Base-by-base conservation (phyloP, 2,329 filamentous ascomycete genomes). In the Sarocladium strictum region DNA sequence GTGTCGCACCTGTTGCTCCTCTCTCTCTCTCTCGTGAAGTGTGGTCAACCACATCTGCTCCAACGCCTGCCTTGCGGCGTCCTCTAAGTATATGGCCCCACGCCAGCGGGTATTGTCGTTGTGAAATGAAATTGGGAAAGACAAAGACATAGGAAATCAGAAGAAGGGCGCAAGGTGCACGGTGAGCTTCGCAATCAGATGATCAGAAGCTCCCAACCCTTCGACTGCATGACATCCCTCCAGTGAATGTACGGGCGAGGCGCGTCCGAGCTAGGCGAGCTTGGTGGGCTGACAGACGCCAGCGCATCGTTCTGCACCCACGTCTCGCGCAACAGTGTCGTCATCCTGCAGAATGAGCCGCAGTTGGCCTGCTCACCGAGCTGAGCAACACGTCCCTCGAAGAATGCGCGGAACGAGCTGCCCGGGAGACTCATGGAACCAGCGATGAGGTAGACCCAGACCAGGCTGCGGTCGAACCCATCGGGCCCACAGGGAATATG, bases 361-460 rank as follows among this genome's bases (percentile, higher is more conserved):
- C 88, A 85, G 64, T 83, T 80, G 53, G 87, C 84, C n/a, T 84
- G 76, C 23, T 94, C 89, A 58, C 89, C 90, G 15, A 97, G 80
- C 59, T 84, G 80, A 11, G 78, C 77, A 57, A 88, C 78, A 57
- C 94, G 87, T 59, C 92, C 86, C 54, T 84, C 78, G 59, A 97
- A 88, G 67, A 94, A 85, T 35, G 71, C 69, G 60, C 93, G 86
- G 80, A 97, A 96, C 23, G 78, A 69, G 45, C 89, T 93, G 56
- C 76, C 78, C 2, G 86, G 79, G 1, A 84, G 79, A 57, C 89
- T 91, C 63, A 89, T 85, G 5, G 87, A 86, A 55, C 92, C 94
- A 41, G 88, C 87, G 55, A 97, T 84, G 45, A 97, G 85, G 62
- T 96, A 86, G 19, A 96, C 92, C 94, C 94, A 97, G 58, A 91